Conservation (phyloP, 2,329 filamentous ascomycete species). For the Neonectria magnoliae region DNA sequence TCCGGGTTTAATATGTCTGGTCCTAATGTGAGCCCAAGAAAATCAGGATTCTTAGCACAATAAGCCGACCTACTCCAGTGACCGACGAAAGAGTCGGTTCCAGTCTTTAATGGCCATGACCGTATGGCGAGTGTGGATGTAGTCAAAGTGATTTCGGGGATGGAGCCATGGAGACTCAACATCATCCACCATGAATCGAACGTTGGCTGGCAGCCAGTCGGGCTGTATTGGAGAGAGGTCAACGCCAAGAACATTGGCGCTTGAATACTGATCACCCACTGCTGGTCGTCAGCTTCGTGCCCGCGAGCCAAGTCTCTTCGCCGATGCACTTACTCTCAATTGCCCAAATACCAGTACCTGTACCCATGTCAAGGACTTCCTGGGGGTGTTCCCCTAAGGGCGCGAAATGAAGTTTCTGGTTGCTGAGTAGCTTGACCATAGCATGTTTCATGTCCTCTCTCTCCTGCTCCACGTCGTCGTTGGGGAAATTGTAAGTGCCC, state of each 20-base stretch:
- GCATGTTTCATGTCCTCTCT: constrained; percentile 67
- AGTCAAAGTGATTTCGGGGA: constrained; percentile 65
- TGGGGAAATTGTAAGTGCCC: constrained; percentile 67
- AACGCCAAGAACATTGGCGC: constrained; percentile 55
- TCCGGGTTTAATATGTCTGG: constrained; percentile 61
- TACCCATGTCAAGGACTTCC: constrained; percentile 66
- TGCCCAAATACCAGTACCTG: constrained; percentile 68
- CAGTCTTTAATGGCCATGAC: constrained; percentile 67
- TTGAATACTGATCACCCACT: constrained; percentile 60
- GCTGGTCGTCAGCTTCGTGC: constrained; percentile 21
- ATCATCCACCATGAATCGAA: constrained; percentile 67
- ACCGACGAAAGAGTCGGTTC: constrained; percentile 56
- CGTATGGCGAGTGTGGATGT: constrained; percentile 68
- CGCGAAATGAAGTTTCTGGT: constrained; percentile 61
- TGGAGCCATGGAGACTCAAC: constrained; percentile 67
- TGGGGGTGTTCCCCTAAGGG: constrained; percentile 59
- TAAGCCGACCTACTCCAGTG: constrained; percentile 31
- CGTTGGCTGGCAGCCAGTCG: constrained; percentile 64
- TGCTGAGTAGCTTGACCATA: constrained; percentile 60
- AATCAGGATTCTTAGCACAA: background rate
- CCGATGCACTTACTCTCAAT: constrained; percentile 57
- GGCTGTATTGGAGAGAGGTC: constrained; percentile 62
- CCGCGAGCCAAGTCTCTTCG: background rate
- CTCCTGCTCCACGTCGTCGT: constrained; percentile 69
- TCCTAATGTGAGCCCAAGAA: background rate